Evolutionary conservation across 2,329 filamentous ascomycete species (phyloP).

Genomic region (Fusarium continuum): DNA sequence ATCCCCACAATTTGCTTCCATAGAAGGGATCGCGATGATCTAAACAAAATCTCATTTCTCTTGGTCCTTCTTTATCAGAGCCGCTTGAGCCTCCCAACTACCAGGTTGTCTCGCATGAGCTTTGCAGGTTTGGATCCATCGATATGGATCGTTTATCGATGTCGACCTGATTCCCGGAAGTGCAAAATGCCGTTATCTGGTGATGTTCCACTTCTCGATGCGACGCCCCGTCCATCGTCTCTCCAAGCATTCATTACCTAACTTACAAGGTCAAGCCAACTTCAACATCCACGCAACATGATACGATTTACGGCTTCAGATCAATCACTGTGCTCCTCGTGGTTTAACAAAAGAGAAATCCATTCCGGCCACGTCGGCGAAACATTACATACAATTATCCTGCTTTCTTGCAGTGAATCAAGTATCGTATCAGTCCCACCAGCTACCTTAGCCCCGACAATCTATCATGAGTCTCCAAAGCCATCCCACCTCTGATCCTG

Average conservation of each 20-base stretch:
- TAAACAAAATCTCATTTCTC: not conserved
- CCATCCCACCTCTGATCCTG: not conserved
- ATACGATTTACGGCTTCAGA: not conserved
- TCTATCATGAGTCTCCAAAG: not conserved
- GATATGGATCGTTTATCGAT: constrained; percentile 3
- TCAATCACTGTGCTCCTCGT: not conserved
- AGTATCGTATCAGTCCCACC: constrained; percentile 9
- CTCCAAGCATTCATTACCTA: not conserved
- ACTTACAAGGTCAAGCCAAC: not conserved
- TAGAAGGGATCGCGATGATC: constrained; percentile 21
- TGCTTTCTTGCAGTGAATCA: not conserved
- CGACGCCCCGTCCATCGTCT: not conserved
- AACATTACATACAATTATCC: not conserved
- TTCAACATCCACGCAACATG: not conserved
- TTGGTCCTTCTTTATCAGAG: not conserved
- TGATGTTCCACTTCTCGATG: constrained; percentile 1
- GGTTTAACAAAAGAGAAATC: constrained; percentile 10
- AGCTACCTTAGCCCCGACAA: not conserved
- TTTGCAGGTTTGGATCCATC: not conserved
- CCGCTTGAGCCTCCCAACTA: constrained; percentile 21
- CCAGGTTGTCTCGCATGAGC: constrained; percentile 16
- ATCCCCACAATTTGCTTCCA: constrained; percentile 22
- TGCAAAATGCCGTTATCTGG: not conserved
- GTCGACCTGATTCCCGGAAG: not conserved
- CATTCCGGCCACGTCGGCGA: constrained; percentile 6